Evolutionary conservation across 192 early-diverging fungal species (phyloP).

Genomic region (Coemansia sp.): DNA sequence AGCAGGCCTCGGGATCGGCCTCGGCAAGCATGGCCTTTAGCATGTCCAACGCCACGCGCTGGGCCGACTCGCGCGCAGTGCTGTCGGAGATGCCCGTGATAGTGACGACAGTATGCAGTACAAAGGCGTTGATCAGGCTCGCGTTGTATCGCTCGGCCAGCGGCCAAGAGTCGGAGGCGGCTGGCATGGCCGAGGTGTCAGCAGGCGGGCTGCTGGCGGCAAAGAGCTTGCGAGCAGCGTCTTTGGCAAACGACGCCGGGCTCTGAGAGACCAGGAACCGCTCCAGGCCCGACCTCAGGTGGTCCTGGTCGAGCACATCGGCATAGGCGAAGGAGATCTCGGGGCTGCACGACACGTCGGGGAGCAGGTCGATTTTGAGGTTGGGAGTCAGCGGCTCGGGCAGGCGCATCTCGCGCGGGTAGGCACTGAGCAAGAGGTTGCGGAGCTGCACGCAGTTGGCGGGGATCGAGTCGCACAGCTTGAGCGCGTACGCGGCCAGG

Average conservation of each 20-base stretch:
- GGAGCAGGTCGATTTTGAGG: slow-evolving; percentile 86
- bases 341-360: slow-evolving; percentile 86
- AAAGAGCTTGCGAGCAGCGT: slow-evolving; percentile 5
- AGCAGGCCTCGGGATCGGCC: slow-evolving; percentile 68
- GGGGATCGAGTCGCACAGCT: slow-evolving; percentile 91
- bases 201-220: background rate
- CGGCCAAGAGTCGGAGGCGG: background rate
- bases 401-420: slow-evolving; percentile 90
- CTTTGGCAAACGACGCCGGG: slow-evolving; percentile 34
- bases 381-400: slow-evolving; percentile 97
- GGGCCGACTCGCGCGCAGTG: slow-evolving; percentile 31
- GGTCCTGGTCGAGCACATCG: slow-evolving; percentile 56
- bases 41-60: slow-evolving; percentile 74
- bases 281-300: slow-evolving; percentile 75
- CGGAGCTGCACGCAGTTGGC: slow-evolving; percentile 88
- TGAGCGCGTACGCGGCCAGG: slow-evolving; percentile 87
- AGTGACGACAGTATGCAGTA: slow-evolving; percentile 81
- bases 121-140: slow-evolving; percentile 80
- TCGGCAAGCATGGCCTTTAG: slow-evolving; percentile 75
- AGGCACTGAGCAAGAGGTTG: slow-evolving; percentile 96
- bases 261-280: slow-evolving; percentile 62
- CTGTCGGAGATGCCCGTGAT: slow-evolving; percentile 60
- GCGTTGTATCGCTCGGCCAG: slow-evolving; percentile 64
- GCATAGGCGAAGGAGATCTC: slow-evolving; percentile 86
- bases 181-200: background rate